A percentile compares a stretch with the other conserved stretches of the same genome.
Conservation (phyloP, 192 early-diverging fungal genomes). For the Coemansia furcata region DNA sequence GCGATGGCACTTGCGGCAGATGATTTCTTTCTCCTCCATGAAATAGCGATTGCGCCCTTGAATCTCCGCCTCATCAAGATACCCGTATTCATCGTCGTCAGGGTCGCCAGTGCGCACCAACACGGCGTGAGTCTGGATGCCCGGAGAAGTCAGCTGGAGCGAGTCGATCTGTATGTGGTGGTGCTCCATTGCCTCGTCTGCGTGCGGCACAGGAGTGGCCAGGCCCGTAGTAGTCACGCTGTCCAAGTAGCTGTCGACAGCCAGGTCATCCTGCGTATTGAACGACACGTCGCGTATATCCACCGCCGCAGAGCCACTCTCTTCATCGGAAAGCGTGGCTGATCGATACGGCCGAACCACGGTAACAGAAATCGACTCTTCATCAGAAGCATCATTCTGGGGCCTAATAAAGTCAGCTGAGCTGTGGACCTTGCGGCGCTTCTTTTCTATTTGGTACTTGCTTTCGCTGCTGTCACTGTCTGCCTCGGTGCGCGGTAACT, state of each 20-base stretch:
- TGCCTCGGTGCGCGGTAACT: background rate
- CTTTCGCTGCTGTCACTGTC: slow-evolving; percentile 21
- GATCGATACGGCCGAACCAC: slow-evolving; percentile 23
- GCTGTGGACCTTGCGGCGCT: background rate
- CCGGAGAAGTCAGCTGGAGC: slow-evolving; percentile 4
- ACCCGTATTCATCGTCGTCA: slow-evolving; percentile 39
- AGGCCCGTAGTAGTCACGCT: slow-evolving; percentile 22
- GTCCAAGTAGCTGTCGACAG: slow-evolving; percentile 32
- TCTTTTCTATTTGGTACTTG: slow-evolving; percentile 36
- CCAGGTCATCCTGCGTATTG: slow-evolving; percentile 30
- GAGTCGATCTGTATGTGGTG: slow-evolving; percentile 35
- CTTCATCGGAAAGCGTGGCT: slow-evolving; percentile 22
- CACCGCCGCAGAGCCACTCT: background rate
- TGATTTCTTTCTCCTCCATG: slow-evolving; percentile 48
- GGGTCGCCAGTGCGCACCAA: background rate
- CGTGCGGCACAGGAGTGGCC: slow-evolving; percentile 7
- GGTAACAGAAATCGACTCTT: slow-evolving; percentile 18
- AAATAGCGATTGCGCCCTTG: slow-evolving; percentile 51
- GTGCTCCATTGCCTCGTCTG: slow-evolving; percentile 14
- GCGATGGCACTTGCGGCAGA: slow-evolving; percentile 37
- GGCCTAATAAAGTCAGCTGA: slow-evolving; percentile 2
- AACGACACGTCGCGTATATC: slow-evolving; percentile 9
- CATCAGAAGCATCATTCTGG: background rate
- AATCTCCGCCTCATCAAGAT: slow-evolving; percentile 50
- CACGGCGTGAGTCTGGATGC: slow-evolving; percentile 6